Base-by-base conservation (phyloP, 2,329 filamentous ascomycete genomes). In the Ophiostoma sp. region DNA sequence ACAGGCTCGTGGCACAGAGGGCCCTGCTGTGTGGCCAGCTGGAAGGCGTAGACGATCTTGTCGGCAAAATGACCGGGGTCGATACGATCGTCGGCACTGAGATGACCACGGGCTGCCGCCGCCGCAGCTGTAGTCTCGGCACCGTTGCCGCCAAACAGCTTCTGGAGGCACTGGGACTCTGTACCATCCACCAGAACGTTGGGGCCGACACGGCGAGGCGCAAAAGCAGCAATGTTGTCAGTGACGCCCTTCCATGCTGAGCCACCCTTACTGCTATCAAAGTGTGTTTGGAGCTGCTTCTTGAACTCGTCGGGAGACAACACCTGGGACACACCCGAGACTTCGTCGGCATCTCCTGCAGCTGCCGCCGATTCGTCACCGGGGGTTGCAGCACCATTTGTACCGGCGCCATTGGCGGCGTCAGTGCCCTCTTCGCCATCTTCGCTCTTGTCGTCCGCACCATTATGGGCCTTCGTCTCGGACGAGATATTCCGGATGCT, bases 41-140 rank as follows among this genome's bases (percentile, higher is more conserved):
- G 96, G 86, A 99, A 99, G 66, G 93, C 95, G 80, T 99, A 95
- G 9, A 90, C 87, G 76, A 98, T 93, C 80, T 97, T 98, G 84
- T 98, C 95, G 73, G 91, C 90, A 76, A 98, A 91, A 78, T 96
- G 92, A 68, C 86, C 86, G 3, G 91, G 85, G 72, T 86, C 83
- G 57, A 92, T 82, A 68, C 83, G 82, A 72, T 88, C 86, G 66
- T 85, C 83, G 3, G 83, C 83, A 7, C 82, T 81, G 3, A 83
- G 84, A 28, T 61, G 19, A 36, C 31, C 57, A 11, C 57, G 57
- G 5, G 57, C 57, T 3, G 61, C 61, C 11, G 66, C 79, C 76
- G 50, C 76, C 75, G 6, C 81, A 79, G 8, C 77, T 72, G 36
- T 22, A 4, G 83, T 82, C 9, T 82, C 81, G 2, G 83, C 83